Evolutionary conservation across 2,329 filamentous ascomycete species (phyloP), one percentile per base, ranked within the genome.

Genomic region (Fusarium sp.): DNA sequence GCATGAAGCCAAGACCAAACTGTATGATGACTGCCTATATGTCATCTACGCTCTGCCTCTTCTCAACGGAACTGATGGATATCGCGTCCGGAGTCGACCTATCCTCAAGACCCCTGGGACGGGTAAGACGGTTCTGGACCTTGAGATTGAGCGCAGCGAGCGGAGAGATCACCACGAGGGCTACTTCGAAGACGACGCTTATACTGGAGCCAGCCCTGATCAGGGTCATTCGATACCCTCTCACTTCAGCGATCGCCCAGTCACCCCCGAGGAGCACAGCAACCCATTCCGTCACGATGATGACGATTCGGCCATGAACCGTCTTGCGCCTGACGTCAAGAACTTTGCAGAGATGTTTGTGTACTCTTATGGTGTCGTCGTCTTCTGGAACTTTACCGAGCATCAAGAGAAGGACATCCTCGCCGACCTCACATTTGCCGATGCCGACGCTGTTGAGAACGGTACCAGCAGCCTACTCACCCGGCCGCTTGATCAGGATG

Each of bases 301-400:
- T 74, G 85, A 85, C 50, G 77, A 86, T 67, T 86, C 88, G 79
- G 84, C 89, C 27, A 84, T 88, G 73, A 87, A 89, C 81, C 88
- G 90, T 31, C 88, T 94, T 27, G 90, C 90, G 1, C 89, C 93
- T 7, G 91, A 95, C 80, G 90, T 92, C 39, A 92, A 96, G 79
- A 89, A 92, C 65, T 95, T 97, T 80, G 96, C 94, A 48, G 97
- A 99, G 84, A 94, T 98, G 91, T 98, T 98, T 81, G 93, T 99
- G 77, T 98, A 97, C 83, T 96, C 94, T 18, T 99, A 99, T 80
- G 97, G 97, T 22, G 96, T 99, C 1, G 96, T 97, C 0, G 97
- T 99, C 6, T 98, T 99, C 82, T 99, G 97, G 97, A 99, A 99
- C 82, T 98, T 99, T 78, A 96, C 94, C 13, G 95, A 98, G 82